Percentiles rank a stretch among this genome's conserved stretches.
Conservation (phyloP, 371 early-diverging fungal genomes). For the Zancudomyces culisetae region DNA sequence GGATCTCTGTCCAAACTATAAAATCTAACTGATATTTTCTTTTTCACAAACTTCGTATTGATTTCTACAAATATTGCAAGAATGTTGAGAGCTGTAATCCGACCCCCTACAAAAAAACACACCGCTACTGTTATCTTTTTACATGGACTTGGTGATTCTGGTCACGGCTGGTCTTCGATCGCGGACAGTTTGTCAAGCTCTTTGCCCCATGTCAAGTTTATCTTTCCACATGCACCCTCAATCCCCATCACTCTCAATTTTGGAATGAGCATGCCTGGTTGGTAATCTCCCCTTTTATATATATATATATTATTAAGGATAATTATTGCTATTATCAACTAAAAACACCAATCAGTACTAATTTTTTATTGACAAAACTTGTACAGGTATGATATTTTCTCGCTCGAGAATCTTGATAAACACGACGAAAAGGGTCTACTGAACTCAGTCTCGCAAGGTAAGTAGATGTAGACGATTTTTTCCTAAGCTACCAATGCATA, state of each 20-base stretch:
- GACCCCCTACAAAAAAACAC: constrained; percentile 30
- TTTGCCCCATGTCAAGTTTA: constrained; percentile 18
- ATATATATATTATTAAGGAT: too few relatives aligned
- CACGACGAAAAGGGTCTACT: constrained; percentile 69
- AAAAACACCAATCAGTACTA: too few relatives aligned
- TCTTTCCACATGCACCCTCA: constrained; percentile 26
- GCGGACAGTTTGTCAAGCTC: constrained; percentile 6
- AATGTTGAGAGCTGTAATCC: constrained; percentile 6
- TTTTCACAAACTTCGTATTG: too few relatives aligned
- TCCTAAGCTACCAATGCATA: too few relatives aligned
- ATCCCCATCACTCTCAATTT: constrained; percentile 67
- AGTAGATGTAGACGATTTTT: neutral
- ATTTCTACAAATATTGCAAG: too few relatives aligned
- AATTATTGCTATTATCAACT: too few relatives aligned
- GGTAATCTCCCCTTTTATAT: constrained; percentile 27
- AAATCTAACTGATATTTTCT: too few relatives aligned
- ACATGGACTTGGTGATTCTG: constrained; percentile 57
- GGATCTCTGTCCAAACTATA: too few relatives aligned
- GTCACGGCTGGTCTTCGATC: constrained; percentile 35
- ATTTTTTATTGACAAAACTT: too few relatives aligned
- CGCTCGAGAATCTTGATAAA: constrained; percentile 28
- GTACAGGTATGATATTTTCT: constrained; percentile 54
- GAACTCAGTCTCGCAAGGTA: constrained; percentile 29
- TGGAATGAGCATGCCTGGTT: constrained; percentile 71
- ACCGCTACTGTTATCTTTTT: constrained; percentile 60